Evolutionary conservation across 2,329 filamentous ascomycete genomes (phyloP).

Genomic region (Rosellinia necatrix): DNA sequence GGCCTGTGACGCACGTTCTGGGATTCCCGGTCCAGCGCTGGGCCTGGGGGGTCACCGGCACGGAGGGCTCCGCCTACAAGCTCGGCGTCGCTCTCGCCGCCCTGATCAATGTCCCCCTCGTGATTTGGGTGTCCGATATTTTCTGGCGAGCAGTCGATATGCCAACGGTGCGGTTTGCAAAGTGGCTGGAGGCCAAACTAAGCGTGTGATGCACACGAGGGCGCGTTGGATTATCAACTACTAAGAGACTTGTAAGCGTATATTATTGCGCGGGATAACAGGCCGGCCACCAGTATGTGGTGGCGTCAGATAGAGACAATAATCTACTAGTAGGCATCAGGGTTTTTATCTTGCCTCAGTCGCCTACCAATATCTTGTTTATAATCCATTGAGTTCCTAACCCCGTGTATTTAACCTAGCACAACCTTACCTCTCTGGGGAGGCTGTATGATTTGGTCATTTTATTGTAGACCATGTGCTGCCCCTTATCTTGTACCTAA

Average conservation of each 20-base stretch:
- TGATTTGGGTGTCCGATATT: constrained; percentile 60
- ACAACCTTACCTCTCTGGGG: too few relatives aligned
- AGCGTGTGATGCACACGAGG: not conserved
- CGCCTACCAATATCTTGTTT: too few relatives aligned
- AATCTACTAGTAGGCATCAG: too few relatives aligned
- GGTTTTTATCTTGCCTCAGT: too few relatives aligned
- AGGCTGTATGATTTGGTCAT: too few relatives aligned
- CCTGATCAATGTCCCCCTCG: constrained; percentile 53
- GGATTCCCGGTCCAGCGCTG: constrained; percentile 57
- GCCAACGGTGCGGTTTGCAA: constrained; percentile 60
- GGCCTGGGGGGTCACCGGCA: constrained; percentile 54
- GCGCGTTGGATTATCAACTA: not conserved
- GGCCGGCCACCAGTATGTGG: too few relatives aligned
- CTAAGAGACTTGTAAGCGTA: not conserved
- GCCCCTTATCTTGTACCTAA: too few relatives aligned
- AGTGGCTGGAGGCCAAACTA: constrained; percentile 55
- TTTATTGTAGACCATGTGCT: too few relatives aligned
- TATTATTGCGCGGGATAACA: not conserved
- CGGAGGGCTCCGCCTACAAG: constrained; percentile 50
- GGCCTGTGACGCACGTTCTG: constrained; percentile 57
- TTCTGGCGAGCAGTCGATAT: constrained; percentile 61
- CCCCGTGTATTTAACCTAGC: too few relatives aligned
- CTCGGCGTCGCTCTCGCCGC: constrained; percentile 53
- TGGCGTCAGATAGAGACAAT: not conserved
- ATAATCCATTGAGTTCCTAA: too few relatives aligned